phyloP scores from a whole-genome alignment of 139 green algal genomes.

The Coelastrella sp. region DNA sequence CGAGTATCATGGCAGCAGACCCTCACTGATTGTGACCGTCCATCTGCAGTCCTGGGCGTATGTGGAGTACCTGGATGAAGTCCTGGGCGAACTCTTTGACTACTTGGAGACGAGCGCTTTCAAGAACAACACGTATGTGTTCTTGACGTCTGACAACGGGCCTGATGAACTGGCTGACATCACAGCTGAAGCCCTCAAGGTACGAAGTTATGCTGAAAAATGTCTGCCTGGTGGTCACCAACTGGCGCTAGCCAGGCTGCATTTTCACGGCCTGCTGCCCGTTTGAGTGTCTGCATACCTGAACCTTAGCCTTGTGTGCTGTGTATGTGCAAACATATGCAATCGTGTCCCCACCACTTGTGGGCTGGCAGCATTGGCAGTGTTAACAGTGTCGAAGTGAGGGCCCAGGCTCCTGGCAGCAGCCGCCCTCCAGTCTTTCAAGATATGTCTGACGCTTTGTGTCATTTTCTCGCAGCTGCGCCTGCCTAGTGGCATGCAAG shows the following conservation, averaged over 20 bases:
- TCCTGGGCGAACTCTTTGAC: conserved; percentile 40
- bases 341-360: too few relatives aligned
- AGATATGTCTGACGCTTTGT: background rate
- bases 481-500: conserved; percentile 30
- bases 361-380: too few relatives aligned
- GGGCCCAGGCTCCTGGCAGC: background rate
- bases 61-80: conserved; percentile 33
- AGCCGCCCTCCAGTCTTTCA: background rate
- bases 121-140: conserved; percentile 52
- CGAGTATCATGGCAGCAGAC: too few relatives aligned
- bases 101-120: conserved; percentile 24
- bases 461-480: background rate
- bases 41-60: conserved; percentile 26
- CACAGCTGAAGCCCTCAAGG: background rate
- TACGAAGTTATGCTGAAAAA: background rate
- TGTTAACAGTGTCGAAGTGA: too few relatives aligned
- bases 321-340: too few relatives aligned
- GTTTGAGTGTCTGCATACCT: too few relatives aligned
- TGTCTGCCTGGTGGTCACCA: background rate
- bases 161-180: background rate
- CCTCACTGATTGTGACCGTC: background rate
- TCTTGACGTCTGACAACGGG: conserved; percentile 53
- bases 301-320: too few relatives aligned
- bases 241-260: too few relatives aligned
- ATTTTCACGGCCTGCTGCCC: too few relatives aligned